Conservation (phyloP, 2,329 filamentous ascomycete species). For the Davidsoniella eucalypti region DNA sequence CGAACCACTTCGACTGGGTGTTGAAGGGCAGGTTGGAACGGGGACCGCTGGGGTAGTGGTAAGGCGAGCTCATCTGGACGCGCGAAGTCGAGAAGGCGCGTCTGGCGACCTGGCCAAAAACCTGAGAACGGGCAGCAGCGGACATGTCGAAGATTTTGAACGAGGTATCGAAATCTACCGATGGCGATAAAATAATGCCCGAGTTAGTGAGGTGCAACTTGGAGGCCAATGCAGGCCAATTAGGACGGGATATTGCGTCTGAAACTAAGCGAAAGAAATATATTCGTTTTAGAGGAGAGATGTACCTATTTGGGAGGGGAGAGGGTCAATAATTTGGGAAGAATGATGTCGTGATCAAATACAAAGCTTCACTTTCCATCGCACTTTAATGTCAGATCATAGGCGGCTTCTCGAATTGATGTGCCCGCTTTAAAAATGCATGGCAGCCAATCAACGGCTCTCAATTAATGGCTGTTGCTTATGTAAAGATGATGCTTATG, state of each 20-base stretch:
- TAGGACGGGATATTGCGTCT: neutral
- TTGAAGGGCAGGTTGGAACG: conserved; percentile 96
- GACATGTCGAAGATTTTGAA: conserved; percentile 49
- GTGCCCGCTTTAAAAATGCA: neutral
- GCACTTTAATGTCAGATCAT: no score
- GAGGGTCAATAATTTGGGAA: neutral
- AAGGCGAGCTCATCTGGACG: conserved; percentile 69
- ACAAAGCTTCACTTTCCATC: conserved; percentile 2
- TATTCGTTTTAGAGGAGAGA: no score
- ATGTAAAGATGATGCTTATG: neutral
- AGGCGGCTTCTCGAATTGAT: no score
- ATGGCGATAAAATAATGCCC: neutral
- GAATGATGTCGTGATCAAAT: conserved; percentile 1
- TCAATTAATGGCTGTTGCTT: neutral
- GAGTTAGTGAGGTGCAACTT: no score
- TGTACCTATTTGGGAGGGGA: neutral
- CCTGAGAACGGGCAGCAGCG: conserved; percentile 45
- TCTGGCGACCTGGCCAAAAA: conserved; percentile 51
- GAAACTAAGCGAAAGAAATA: no score
- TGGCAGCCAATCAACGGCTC: conserved; percentile 1
- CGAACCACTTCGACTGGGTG: conserved; percentile 76
- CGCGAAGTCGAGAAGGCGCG: conserved; percentile 90
- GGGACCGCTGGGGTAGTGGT: conserved; percentile 96
- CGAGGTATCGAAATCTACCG: neutral
- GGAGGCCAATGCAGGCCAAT: no score